Evolutionary conservation across 2,329 filamentous ascomycete genomes (phyloP), one percentile per base, ranked within the genome.

Genomic region (Pseudogymnoascus sp.): DNA sequence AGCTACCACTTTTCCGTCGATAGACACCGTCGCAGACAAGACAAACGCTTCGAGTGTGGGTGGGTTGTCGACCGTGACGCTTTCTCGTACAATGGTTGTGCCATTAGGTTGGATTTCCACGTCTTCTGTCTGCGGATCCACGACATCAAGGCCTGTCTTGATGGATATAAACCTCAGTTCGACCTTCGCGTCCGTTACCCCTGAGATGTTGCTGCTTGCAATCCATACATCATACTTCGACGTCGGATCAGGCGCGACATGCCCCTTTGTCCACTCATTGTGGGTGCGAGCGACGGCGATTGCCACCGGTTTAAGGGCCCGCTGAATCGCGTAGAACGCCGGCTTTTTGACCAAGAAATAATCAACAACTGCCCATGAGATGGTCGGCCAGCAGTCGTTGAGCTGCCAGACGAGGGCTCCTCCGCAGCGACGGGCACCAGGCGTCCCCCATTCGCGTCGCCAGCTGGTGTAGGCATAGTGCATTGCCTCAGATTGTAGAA

Each of bases 331-430:
- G 66, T 81, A 82, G 71, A 80, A 82, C 26, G 77, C 77, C 7
- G 79, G 76, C 71, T 83, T 83, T 66, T 79, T 78, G 44, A 78
- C 74, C 61, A 76, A 73, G 65, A 79, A 79, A 67, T 81, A 86
- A 72, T 88, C 86, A 11, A 86, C 83, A 40, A 88, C 80, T 0
- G 85, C 78, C 86, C 86, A 89, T 29, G 81, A 85, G 59, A 83
- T 85, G 19, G 82, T 84, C 1, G 86, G 86, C 85, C 85, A 89
- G 74, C 84, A 87, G 73, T 89, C 86, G 68, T 89, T 89, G 61
- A 89, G 76, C 74, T 88, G 86, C 86, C 86, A 89, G 4, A 88
- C 83, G 47, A 89, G 74, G 10, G 83, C 84, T 16, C 86, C 86
- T 59, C 84, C 84, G 69, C 86, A 89, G 64, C 76, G 63, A 16